Conservation (phyloP, 345 rosid genomes). For the Camelina sativa region DNA sequence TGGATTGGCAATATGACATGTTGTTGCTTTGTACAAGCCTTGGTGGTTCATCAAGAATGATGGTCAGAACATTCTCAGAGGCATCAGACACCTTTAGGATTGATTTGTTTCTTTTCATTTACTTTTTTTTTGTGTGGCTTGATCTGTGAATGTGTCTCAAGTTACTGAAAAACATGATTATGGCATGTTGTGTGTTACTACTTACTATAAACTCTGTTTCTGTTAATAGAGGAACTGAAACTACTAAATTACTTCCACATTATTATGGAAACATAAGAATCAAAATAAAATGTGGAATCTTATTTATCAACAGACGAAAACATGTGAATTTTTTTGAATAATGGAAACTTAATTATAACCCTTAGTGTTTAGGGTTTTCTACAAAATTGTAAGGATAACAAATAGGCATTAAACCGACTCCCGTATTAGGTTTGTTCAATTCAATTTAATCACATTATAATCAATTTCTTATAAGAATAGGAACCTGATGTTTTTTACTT, state of each 20-base stretch:
- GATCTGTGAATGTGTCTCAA: neutral
- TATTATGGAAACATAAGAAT: neutral
- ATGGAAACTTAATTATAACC: too few relatives aligned
- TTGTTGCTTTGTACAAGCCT: slow-evolving; percentile 35
- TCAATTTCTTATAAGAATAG: too few relatives aligned
- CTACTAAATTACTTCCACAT: neutral
- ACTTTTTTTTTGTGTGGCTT: neutral
- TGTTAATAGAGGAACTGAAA: slow-evolving; percentile 10
- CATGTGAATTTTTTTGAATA: too few relatives aligned
- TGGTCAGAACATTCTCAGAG: slow-evolving; percentile 7
- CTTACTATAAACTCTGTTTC: neutral
- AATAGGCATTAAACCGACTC: neutral
- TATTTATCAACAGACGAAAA: too few relatives aligned
- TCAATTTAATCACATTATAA: too few relatives aligned
- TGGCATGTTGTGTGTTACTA: neutral
- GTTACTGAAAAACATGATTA: neutral
- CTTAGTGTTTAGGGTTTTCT: neutral
- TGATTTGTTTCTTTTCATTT: neutral
- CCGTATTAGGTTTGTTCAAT: too few relatives aligned
- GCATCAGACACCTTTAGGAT: slow-evolving; percentile 10
- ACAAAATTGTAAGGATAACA: neutral
- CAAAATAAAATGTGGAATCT: too few relatives aligned
- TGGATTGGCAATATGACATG: slow-evolving; percentile 30
- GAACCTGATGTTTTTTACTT: too few relatives aligned
- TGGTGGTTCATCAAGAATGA: slow-evolving; percentile 20